A percentile compares a stretch with the other conserved stretches of the same genome.
These are phyloP conservation scores for Brachypodium distachyon DNA, from an alignment of 202 grass and related monocot species.

Conservation along the genomic window DNA sequence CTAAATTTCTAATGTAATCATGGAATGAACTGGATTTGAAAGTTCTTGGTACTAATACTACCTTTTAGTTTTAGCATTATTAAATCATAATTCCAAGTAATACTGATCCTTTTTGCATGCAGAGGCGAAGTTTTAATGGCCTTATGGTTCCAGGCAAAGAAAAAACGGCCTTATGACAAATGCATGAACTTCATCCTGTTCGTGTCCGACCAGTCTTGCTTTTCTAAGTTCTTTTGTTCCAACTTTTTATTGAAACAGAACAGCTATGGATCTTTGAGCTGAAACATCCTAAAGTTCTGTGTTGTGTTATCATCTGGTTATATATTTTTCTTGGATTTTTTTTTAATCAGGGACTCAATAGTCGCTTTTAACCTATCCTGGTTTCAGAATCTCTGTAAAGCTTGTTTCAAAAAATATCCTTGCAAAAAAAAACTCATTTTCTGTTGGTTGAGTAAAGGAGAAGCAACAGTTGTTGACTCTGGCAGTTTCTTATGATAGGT, in stretches of 20 bases:
- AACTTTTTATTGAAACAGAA: neutral
- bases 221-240: neutral
- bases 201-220: neutral
- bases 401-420: neutral
- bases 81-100: neutral
- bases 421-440: neutral
- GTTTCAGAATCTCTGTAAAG: neutral
- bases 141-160: neutral
- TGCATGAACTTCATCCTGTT: slow-evolving; percentile 3
- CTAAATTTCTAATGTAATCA: neutral
- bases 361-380: neutral
- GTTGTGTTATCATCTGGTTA: neutral
- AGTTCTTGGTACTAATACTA: neutral
- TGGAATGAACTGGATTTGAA: neutral
- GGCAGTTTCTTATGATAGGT: slow-evolving; percentile 14
- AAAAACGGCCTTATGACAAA: neutral
- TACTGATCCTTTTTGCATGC: neutral
- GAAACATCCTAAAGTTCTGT: neutral
- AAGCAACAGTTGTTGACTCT: neutral
- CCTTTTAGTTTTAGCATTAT: neutral
- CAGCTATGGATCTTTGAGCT: neutral
- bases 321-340: neutral
- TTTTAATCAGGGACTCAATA: neutral
- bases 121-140: neutral
- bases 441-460: neutral